A percentile compares a stretch with the other conserved stretches of the same genome.
Evolutionary conservation across 1,284 basidiomycete genomes (phyloP).

Genomic region (Testicularia cyperi): DNA sequence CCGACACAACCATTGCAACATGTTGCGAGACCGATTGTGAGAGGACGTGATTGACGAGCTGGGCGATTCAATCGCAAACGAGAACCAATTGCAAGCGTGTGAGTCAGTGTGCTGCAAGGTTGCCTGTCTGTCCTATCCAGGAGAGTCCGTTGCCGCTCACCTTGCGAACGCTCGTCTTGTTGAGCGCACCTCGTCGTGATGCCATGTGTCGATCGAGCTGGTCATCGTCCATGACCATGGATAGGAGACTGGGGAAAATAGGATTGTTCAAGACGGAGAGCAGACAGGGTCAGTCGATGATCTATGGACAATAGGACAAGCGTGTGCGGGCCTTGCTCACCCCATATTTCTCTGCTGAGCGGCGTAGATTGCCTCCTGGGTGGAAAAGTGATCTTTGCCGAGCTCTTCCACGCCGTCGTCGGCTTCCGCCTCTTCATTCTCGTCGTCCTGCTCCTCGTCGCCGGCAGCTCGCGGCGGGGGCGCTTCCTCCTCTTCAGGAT

Average conservation of each 20-base stretch:
- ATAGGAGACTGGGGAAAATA: conserved; percentile 69
- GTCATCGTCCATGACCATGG: conserved; percentile 78
- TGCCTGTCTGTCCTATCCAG: too few relatives aligned
- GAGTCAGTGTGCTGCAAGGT: not conserved
- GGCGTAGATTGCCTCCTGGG: conserved; percentile 56
- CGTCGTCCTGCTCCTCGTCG: conserved; percentile 29
- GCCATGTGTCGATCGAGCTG: conserved; percentile 87
- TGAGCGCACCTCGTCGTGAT: conserved; percentile 77
- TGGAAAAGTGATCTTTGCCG: conserved; percentile 45
- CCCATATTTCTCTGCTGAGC: conserved; percentile 60
- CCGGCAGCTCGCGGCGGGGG: conserved; percentile 1
- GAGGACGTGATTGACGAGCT: conserved; percentile 81
- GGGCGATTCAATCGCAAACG: conserved; percentile 2
- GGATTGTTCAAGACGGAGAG: too few relatives aligned
- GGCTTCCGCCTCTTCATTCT: conserved; percentile 48
- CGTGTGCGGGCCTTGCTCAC: conserved; percentile 35
- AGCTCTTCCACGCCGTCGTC: conserved; percentile 56
- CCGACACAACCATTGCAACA: conserved; percentile 82
- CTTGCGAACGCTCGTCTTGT: conserved; percentile 78
- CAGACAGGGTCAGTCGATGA: too few relatives aligned
- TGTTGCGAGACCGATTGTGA: conserved; percentile 77
- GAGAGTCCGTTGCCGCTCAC: too few relatives aligned
- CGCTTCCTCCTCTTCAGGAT: conserved; percentile 20
- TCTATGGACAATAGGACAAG: conserved; percentile 16
- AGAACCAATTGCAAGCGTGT: not conserved